Evolutionary conservation across 495 filamentous ascomycete species (phyloP).

Genomic region (Neurospora terricola): DNA sequence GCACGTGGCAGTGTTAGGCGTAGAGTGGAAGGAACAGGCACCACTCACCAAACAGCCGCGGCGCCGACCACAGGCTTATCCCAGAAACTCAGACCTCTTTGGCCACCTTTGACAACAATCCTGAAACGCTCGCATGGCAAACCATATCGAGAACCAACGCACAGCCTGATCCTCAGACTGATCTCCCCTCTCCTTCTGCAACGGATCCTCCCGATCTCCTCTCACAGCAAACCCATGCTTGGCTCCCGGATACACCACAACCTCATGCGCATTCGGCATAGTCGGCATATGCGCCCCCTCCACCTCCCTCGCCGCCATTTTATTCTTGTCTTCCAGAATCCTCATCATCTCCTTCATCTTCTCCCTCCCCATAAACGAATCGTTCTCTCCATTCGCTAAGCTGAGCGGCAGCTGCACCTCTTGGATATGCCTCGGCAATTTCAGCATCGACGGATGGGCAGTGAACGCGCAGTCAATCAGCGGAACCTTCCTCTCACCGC

Average conservation of each 20-base stretch:
- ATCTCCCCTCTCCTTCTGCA: constrained; percentile 37
- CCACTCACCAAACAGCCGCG: background rate
- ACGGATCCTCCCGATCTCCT: constrained; percentile 31
- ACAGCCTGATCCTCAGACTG: constrained; percentile 39
- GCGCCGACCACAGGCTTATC: background rate
- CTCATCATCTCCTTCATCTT: constrained; percentile 34
- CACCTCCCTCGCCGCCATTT: background rate
- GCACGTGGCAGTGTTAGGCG: background rate
- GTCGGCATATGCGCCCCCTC: background rate
- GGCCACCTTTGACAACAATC: background rate
- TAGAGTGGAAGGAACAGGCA: background rate
- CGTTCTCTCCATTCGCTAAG: constrained; percentile 46
- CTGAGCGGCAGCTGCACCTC: constrained; percentile 41
- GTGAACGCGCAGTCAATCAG: constrained; percentile 45
- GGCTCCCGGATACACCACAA: constrained; percentile 45
- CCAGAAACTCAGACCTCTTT: background rate
- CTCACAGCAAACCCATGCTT: constrained; percentile 54
- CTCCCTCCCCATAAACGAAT: constrained; percentile 30
- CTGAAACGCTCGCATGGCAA: background rate
- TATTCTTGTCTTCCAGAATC: constrained; percentile 32
- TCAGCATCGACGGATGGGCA: constrained; percentile 44
- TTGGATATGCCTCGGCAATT: constrained; percentile 45
- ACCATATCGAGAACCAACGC: constrained; percentile 29
- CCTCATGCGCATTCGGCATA: constrained; percentile 27
- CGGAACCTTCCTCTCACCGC: constrained; percentile 19